Base-by-base conservation (phyloP, 371 early-diverging fungal genomes). In the Saksenaea vasiformis region DNA sequence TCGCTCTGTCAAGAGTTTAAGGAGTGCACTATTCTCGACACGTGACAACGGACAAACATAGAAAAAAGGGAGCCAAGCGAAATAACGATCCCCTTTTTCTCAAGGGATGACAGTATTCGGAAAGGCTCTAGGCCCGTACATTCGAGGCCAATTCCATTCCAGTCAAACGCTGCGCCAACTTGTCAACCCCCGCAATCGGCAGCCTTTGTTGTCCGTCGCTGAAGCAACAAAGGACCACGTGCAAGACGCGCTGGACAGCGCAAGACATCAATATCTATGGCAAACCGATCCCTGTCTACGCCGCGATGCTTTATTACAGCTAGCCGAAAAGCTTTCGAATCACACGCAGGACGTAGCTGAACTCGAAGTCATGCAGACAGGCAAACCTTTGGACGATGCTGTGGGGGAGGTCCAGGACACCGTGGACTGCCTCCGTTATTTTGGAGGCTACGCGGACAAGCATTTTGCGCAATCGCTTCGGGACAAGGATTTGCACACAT, bases 401-500 rank as follows among this genome's bases (percentile, higher is more conserved):
- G 53, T 72, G 17, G 77, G 72, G 38, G 79, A 78, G 56, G 58
- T 82, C 1, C 71, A 65, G 7, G 94, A 94, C 62, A 72, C 85
- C 5, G 78, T 91, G 28, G 90, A 91, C 24, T 84, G 84, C 54
- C 82, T 91, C 67, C 78, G 89, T 34, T 85, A 88, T 68, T 93
- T 86, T 80, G 92, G 91, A 0, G 93, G 92, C 10, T 88, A 85
- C 44, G 86, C 91, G 2, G 93, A 93, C 68, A 92, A 92, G 67
- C 67, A 86, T 11, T 72, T 82, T 56, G 77, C 71, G n/a, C 62
- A 66, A 38, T 51, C 66, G 26, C 27, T 69, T 53, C 24, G 44
- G 9, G 37, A 73, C 24, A 61, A 41, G 24, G 56, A 47, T 1
- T 34, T 71, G 24, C 70, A 73, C 26, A 70, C 81, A 14, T 90